Conservation (phyloP, 2,329 filamentous ascomycete species). For the Aspergillus aculeatinus region DNA sequence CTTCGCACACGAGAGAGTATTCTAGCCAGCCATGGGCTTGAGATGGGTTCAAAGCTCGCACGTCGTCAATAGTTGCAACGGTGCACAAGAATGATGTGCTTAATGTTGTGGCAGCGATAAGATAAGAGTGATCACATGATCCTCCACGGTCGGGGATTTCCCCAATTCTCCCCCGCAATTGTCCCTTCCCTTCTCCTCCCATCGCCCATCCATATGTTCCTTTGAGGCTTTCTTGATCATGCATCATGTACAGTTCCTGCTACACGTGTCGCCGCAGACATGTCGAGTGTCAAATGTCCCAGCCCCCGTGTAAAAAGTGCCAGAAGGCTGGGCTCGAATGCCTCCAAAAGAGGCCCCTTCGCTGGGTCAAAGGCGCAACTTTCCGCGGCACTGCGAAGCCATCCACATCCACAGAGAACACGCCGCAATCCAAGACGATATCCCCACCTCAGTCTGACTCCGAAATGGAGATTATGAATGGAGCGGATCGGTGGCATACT, state of each 20-base stretch:
- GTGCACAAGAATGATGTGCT: too few relatives aligned
- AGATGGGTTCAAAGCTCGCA: too few relatives aligned
- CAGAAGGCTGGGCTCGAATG: constrained; percentile 35
- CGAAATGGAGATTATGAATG: background rate
- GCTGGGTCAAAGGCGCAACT: constrained; percentile 35
- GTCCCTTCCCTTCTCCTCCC: background rate
- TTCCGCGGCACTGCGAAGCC: constrained; percentile 26
- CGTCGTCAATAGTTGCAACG: too few relatives aligned
- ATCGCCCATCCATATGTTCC: background rate
- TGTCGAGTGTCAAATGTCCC: constrained; percentile 32
- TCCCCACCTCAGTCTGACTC: too few relatives aligned
- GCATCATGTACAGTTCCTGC: constrained; percentile 15
- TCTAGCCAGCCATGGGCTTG: too few relatives aligned
- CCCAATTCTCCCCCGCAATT: background rate
- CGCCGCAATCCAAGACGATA: too few relatives aligned
- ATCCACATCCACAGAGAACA: too few relatives aligned
- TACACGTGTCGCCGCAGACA: constrained; percentile 36
- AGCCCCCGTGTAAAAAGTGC: constrained; percentile 33
- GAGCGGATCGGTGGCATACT: background rate
- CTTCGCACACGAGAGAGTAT: too few relatives aligned
- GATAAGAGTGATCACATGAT: background rate
- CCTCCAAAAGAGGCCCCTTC: constrained; percentile 29
- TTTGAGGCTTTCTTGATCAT: background rate
- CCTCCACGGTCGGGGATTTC: background rate
- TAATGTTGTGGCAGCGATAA: background rate